A percentile compares a stretch with the other conserved stretches of the same genome.
Conservation (phyloP, 1,284 basidiomycete species). For the Coniferiporia sulphurascens region DNA sequence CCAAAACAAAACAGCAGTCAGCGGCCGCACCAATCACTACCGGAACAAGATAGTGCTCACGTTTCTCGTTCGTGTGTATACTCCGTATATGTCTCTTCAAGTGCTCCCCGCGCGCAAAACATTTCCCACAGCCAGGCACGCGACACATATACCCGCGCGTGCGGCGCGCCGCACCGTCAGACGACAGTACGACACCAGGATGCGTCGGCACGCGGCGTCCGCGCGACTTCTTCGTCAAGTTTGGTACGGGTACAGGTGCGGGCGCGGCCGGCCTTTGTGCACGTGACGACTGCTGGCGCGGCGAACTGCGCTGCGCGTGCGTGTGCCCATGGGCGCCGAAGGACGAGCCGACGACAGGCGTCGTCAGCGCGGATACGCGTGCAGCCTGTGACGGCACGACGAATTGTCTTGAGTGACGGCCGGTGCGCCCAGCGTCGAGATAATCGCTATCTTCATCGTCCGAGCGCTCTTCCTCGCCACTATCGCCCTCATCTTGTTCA, state of each 20-base stretch:
- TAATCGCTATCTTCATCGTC: constrained; percentile 15
- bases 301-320: neutral
- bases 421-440: constrained; percentile 1
- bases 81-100: constrained; percentile 73
- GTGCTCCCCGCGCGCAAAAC: constrained; percentile 74
- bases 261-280: constrained; percentile 22
- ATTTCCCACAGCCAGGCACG: constrained; percentile 73
- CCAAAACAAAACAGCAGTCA: neutral
- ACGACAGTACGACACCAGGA: constrained; percentile 33
- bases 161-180: constrained; percentile 26
- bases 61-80: constrained; percentile 80
- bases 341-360: constrained; percentile 7
- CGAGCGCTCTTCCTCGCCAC: constrained; percentile 5
- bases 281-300: neutral
- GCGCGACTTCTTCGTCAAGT: constrained; percentile 69
- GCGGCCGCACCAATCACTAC: no score
- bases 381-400: constrained; percentile 16
- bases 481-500: neutral
- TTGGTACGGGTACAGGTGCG: constrained; percentile 64
- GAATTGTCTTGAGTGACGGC: constrained; percentile 1
- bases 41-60: no score
- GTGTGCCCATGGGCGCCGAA: neutral
- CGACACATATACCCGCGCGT: constrained; percentile 65
- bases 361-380: constrained; percentile 9
- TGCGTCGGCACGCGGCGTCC: constrained; percentile 64